Evolutionary conservation across 164 flowering plant species (phyloP).

Genomic region (Tetracentron sinense): DNA sequence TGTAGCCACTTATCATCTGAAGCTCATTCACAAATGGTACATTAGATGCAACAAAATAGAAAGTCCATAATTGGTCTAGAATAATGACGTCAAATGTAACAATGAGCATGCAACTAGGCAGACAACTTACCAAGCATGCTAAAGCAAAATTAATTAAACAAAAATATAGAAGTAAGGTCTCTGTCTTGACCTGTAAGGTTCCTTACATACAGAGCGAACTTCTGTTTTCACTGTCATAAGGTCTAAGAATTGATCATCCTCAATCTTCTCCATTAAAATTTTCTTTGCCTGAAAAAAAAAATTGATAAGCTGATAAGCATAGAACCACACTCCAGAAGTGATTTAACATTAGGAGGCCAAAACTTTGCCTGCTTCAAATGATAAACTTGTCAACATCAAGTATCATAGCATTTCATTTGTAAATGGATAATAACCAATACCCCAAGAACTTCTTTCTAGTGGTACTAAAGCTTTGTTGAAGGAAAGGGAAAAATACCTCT

Average conservation of each 20-base stretch:
- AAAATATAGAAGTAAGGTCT: neutral
- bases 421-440: neutral
- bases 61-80: neutral
- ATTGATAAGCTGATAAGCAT: neutral
- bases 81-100: neutral
- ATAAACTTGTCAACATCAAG: neutral
- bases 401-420: neutral
- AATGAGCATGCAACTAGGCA: neutral
- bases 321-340: neutral
- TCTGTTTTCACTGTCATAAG: conserved; percentile 77
- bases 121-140: neutral
- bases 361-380: neutral
- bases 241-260: conserved; percentile 80
- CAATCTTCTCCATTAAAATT: conserved; percentile 68
- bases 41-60: neutral
- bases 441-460: neutral
- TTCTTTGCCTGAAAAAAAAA: conserved; percentile 62
- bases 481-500: conserved; percentile 52
- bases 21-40: conserved; percentile 2
- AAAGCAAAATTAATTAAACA: neutral
- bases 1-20: neutral
- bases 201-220: conserved; percentile 78
- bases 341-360: neutral
- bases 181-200: conserved; percentile 81
- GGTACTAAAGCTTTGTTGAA: neutral